Evolutionary conservation across 129 eudicot genomes (phyloP).

Genomic region (Artemisia tridentata): DNA sequence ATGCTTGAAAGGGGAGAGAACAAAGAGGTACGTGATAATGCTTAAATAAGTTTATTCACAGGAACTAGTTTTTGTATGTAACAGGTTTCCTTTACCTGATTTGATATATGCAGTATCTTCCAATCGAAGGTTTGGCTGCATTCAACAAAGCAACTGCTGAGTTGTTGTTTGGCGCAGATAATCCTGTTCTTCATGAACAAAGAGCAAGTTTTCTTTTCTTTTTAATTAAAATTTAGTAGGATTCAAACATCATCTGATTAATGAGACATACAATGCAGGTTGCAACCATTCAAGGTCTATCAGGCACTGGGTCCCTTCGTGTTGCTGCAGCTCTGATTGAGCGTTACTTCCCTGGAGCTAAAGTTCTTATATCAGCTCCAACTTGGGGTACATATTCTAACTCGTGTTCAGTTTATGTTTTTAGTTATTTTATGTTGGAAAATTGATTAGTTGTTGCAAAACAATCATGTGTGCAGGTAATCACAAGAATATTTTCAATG

Average conservation of each 20-base stretch:
- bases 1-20: slow-evolving; percentile 93
- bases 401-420: slow-evolving; percentile 3
- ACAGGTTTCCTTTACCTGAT: slow-evolving; percentile 15
- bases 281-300: slow-evolving; percentile 96
- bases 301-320: slow-evolving; percentile 99
- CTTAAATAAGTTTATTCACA: not conserved
- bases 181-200: slow-evolving; percentile 65
- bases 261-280: slow-evolving; percentile 43
- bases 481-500: slow-evolving; percentile 96
- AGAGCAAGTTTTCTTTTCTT: slow-evolving; percentile 46
- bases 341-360: slow-evolving; percentile 93
- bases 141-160: slow-evolving; percentile 96
- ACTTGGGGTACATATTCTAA: slow-evolving; percentile 75
- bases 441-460: slow-evolving; percentile 3
- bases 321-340: slow-evolving; percentile 95
- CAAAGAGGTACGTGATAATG: slow-evolving; percentile 66
- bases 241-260: not conserved
- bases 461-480: slow-evolving; percentile 57
- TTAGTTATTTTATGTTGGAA: not conserved
- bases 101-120: slow-evolving; percentile 74
- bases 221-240: slow-evolving; percentile 11
- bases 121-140: slow-evolving; percentile 98
- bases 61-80: slow-evolving; percentile 4
- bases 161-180: slow-evolving; percentile 87
- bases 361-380: slow-evolving; percentile 88